phyloP scores from a whole-genome alignment of 805 yeast genomes.

The Spathaspora sp. region DNA sequence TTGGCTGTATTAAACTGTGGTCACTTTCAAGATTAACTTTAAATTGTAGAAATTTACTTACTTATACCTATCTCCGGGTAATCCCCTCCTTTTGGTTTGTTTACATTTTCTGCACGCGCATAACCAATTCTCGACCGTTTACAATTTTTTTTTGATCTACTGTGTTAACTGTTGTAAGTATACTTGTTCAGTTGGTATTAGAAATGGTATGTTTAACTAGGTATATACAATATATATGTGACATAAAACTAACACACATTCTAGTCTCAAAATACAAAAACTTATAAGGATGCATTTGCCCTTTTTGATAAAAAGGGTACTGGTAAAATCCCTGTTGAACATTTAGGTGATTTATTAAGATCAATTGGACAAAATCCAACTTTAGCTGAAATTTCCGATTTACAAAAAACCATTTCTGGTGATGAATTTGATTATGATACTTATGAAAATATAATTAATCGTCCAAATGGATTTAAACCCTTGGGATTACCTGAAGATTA shows the following conservation, averaged over 20 bases:
- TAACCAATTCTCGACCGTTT: not conserved
- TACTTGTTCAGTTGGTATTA: not conserved
- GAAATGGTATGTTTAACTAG: not conserved
- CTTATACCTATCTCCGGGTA: not conserved
- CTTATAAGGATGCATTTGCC: conserved; percentile 89
- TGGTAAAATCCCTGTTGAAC: conserved; percentile 79
- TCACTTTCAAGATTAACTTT: too few species aligned
- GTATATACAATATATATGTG: not conserved
- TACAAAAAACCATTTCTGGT: conserved; percentile 42
- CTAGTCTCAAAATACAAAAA: conserved; percentile 42
- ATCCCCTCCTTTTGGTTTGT: not conserved
- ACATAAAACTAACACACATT: conserved; percentile 14
- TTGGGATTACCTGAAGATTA: conserved; percentile 89
- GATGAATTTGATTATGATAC: conserved; percentile 68
- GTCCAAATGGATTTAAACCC: conserved; percentile 86
- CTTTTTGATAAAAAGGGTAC: conserved; percentile 95
- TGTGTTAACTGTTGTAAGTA: not conserved
- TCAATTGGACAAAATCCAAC: conserved; percentile 99
- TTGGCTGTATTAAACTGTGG: too few species aligned
- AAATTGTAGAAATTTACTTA: too few species aligned
- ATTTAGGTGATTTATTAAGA: conserved; percentile 88
- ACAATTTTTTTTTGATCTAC: conserved; percentile 1
- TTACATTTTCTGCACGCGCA: conserved; percentile 1
- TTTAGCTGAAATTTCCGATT: conserved; percentile 69
- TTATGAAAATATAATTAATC: conserved; percentile 69